phyloP scores from a whole-genome alignment of 2,329 filamentous ascomycete genomes.

The Colletotrichum plurivorum region DNA sequence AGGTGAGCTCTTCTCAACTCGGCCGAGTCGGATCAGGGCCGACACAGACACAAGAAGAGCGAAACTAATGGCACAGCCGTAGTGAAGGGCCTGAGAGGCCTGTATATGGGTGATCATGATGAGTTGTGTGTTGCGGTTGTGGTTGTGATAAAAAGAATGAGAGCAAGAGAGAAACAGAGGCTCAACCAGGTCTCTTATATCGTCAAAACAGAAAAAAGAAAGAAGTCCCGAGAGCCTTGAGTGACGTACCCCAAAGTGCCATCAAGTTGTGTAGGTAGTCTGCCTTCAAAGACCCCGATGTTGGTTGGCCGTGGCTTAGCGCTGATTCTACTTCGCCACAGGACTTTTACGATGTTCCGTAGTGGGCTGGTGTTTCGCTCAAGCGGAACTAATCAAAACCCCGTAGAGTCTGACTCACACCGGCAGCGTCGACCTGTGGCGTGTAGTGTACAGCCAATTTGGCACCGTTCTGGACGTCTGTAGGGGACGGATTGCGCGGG shows the following conservation, averaged over 20 bases:
- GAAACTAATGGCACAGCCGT: slow-evolving; percentile 15
- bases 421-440: not conserved
- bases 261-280: too few species aligned
- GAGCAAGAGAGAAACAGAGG: not conserved
- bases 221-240: too few species aligned
- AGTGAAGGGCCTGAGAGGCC: slow-evolving; percentile 15
- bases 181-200: too few species aligned
- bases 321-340: too few species aligned
- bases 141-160: not conserved
- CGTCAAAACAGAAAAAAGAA: too few species aligned
- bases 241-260: too few species aligned
- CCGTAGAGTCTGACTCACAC: not conserved
- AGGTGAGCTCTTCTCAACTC: not conserved
- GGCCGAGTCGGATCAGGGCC: not conserved
- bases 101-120: not conserved
- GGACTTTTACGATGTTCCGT: not conserved
- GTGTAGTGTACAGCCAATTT: too few species aligned
- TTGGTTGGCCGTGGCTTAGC: too few species aligned
- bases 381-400: not conserved
- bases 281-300: too few species aligned
- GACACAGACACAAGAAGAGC: not conserved
- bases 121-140: not conserved
- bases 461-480: too few species aligned
- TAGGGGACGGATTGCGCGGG: not conserved
- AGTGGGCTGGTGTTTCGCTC: slow-evolving; percentile 7